Base-by-base conservation (phyloP, 225 moss, liverwort and hornwort genomes). In the Climacium dendroides region DNA sequence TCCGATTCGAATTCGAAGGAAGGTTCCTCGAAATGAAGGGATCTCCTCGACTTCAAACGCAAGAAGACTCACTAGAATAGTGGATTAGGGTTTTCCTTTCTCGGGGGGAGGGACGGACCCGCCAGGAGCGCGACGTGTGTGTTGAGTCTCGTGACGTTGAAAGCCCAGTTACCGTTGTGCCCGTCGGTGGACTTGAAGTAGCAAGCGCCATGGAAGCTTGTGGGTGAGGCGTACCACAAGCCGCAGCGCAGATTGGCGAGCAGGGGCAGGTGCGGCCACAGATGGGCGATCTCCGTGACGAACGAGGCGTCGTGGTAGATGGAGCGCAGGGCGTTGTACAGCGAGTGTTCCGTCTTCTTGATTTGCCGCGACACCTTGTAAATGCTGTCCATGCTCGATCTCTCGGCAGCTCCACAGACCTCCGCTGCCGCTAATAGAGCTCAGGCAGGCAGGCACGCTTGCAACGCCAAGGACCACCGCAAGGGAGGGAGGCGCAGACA, bases 181-280 rank as follows among this genome's bases (percentile, higher is more conserved):
- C 98, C 98, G 85, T 98, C 98, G 20, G 96, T 98, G 87, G 98
- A 98, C 90, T 98, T 98, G 94, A 98, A 98, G 90, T 98, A 98
- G 91, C 96, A 96, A 41, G 86, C 74, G 78, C 92, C 96, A 87
- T 98, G 90, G 85, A 96, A 96, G 63, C 87, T 78, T 78, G n/a
- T 55, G 26, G 55, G 69, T 11, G 92, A 55, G 57, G 90, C 89
- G 39, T 96, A 96, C 98, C 98, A 96, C 75, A 95, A 75, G 32
- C 98, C 96, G 81, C 96, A 98, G 45, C 96, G 87, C 47, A 98
- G 90, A 82, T 98, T 98, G n/a, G 98, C 96, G n/a, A 98, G 87
- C 67, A 96, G 67, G 6, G 96, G 96, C 74, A 96, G 83, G 72
- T 76, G 87, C 7, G 85, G 92, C 98, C 98, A 96, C 32, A 98